Conservation (phyloP, 2,329 filamentous ascomycete genomes). For the Septoria linicola region DNA sequence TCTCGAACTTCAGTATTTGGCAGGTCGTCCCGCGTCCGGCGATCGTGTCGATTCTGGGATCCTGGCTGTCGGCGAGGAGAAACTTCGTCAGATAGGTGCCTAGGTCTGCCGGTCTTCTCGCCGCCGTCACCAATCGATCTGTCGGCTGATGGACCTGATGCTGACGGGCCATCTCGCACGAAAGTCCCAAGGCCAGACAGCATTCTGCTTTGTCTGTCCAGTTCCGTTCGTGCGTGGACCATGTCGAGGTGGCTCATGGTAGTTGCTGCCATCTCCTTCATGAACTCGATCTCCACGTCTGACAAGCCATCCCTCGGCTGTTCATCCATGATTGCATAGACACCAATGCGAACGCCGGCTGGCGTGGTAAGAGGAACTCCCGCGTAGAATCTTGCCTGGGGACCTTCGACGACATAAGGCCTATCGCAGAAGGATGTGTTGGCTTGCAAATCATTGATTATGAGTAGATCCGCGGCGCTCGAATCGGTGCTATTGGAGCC, state of each 20-base stretch:
- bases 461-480: constrained; percentile 7
- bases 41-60: background rate
- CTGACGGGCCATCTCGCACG: constrained; percentile 25
- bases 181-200: constrained; percentile 55
- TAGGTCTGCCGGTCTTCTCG: too few species aligned
- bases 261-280: constrained; percentile 56
- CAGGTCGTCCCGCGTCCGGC: background rate
- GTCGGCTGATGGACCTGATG: background rate
- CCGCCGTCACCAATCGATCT: too few species aligned
- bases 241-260: constrained; percentile 62
- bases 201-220: constrained; percentile 54
- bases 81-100: background rate
- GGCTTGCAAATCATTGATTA: constrained; percentile 30
- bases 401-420: constrained; percentile 28
- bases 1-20: constrained; percentile 8
- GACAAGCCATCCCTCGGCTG: constrained; percentile 53
- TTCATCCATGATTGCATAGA: constrained; percentile 59
- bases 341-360: constrained; percentile 58
- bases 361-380: constrained; percentile 61
- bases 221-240: constrained; percentile 53
- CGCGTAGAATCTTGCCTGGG: constrained; percentile 50
- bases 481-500: constrained; percentile 16
- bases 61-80: background rate
- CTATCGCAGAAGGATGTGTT: constrained; percentile 26
- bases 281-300: constrained; percentile 51